Evolutionary conservation across 108 stramenopile genomes (phyloP).

Genomic region (Stephanodiscus minutulus): DNA sequence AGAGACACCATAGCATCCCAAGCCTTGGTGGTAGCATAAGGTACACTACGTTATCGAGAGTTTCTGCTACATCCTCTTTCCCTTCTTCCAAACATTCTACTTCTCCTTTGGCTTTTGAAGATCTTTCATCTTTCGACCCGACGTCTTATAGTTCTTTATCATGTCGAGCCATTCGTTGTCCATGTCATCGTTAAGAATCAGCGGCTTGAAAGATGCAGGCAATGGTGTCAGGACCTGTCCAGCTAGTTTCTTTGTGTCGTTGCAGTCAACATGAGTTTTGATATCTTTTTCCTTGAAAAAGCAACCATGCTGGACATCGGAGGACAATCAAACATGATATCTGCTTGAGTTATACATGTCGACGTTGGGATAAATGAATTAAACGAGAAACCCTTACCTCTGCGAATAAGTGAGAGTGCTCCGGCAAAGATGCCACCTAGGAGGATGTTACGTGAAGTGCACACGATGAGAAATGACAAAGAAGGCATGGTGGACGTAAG

Average conservation of each 20-base stretch:
- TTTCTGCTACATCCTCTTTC: neutral
- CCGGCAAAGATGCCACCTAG: conserved; percentile 53
- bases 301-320: conserved; percentile 28
- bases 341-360: neutral
- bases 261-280: conserved; percentile 32
- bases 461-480: conserved; percentile 17
- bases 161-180: conserved; percentile 40
- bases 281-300: conserved; percentile 26
- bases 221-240: conserved; percentile 29
- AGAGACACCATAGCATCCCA: too few species aligned
- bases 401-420: conserved; percentile 64
- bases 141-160: conserved; percentile 37
- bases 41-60: too few species aligned
- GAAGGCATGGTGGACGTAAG: neutral
- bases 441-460: conserved; percentile 7
- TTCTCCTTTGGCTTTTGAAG: neutral
- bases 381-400: conserved; percentile 35
- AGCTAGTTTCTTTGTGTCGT: conserved; percentile 3
- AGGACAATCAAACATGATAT: neutral
- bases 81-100: neutral
- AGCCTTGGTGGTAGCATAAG: too few species aligned
- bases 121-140: neutral
- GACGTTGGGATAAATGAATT: neutral
- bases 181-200: conserved; percentile 38
- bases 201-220: conserved; percentile 39